Conservation (phyloP, 768 basidiomycete species). For the Mycena albidolilacea region DNA sequence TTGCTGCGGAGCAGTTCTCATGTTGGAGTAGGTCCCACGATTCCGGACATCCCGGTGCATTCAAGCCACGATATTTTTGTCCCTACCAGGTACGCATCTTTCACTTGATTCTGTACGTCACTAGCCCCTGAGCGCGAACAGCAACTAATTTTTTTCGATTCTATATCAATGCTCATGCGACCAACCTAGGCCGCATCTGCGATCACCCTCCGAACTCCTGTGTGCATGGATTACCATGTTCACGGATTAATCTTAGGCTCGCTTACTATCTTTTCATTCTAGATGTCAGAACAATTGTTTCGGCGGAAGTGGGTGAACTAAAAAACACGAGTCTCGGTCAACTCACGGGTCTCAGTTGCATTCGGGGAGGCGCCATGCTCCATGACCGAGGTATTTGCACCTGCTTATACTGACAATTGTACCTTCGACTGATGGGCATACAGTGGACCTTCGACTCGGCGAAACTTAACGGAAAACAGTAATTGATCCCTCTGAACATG, state of each 20-base stretch:
- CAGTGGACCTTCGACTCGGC: constrained; percentile 24
- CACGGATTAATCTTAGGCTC: too few species aligned
- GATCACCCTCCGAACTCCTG: constrained; percentile 26
- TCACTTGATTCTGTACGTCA: too few species aligned
- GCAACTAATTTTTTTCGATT: too few species aligned
- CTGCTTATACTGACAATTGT: too few species aligned
- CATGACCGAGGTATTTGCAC: constrained; percentile 23
- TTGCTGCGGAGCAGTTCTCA: too few species aligned
- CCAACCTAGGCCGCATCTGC: constrained; percentile 12
- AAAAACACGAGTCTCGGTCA: not conserved
- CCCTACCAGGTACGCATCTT: not conserved
- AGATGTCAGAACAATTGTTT: constrained; percentile 29
- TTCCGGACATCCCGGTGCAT: constrained; percentile 6
- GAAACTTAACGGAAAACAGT: constrained; percentile 1
- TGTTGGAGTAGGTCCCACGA: constrained; percentile 4
- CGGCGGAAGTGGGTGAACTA: constrained; percentile 21
- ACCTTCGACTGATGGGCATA: not conserved
- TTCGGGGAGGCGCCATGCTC: constrained; percentile 25
- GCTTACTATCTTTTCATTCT: not conserved
- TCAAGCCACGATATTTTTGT: not conserved
- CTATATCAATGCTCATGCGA: too few species aligned
- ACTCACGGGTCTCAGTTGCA: constrained; percentile 3
- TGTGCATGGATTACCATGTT: not conserved
- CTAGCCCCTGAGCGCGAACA: too few species aligned
- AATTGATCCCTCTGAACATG: too few species aligned